Percentiles rank a stretch among this genome's conserved stretches.
Conservation (phyloP, 73 alveolate species). For the Tetrahymena thermophila region DNA sequence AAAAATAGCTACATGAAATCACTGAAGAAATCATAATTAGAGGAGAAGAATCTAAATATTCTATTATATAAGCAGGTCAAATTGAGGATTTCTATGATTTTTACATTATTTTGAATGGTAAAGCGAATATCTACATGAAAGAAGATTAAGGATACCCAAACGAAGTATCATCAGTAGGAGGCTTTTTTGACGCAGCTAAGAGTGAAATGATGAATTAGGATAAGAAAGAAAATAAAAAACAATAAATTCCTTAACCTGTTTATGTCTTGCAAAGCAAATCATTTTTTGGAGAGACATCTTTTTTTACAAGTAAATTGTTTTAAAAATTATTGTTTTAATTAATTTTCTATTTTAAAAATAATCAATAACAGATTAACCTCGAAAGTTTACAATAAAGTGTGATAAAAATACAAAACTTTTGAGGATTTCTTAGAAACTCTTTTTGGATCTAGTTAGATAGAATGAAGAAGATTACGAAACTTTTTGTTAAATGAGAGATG, state of each 20-base stretch:
- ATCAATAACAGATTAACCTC: not conserved
- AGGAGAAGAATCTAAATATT: not conserved
- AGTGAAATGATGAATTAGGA: not conserved
- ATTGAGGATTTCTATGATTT: not conserved
- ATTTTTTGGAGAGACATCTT: not conserved
- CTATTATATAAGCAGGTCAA: not conserved
- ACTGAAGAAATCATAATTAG: not conserved
- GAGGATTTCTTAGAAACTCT: not conserved
- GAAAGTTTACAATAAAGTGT: not conserved
- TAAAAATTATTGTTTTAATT: not conserved
- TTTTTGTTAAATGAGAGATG: not conserved
- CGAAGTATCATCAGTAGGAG: not conserved
- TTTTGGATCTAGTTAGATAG: not conserved
- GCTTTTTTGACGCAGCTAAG: not conserved
- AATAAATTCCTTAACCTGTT: not conserved
- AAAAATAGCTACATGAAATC: not conserved
- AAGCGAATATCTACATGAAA: not conserved
- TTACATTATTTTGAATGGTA: not conserved
- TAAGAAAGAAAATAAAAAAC: not conserved
- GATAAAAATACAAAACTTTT: not conserved
- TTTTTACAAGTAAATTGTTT: not conserved
- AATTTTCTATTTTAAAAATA: not conserved
- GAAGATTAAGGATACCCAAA: not conserved
- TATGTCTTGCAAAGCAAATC: not conserved
- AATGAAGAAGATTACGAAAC: not conserved